Evolutionary conservation across 176 grass and related monocot species (phyloP), one percentile per base, ranked within the genome.

Genomic region (Lolium rigidum): DNA sequence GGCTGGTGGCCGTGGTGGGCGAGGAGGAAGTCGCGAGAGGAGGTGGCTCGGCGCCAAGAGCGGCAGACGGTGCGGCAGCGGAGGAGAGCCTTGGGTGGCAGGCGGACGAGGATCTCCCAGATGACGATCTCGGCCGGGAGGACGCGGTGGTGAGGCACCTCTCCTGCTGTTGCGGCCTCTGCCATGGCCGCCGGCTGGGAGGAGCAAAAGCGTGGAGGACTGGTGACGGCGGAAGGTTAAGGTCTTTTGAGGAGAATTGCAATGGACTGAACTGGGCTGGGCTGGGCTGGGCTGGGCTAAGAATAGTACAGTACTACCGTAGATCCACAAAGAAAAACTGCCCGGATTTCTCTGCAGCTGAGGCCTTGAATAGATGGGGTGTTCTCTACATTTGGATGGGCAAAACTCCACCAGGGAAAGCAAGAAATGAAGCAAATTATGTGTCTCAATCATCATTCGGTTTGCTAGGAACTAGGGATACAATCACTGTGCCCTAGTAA

Each of bases 391-490:
- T 21, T 61, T 61, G 58, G 9, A 61, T 61, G 58, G 11, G 20
- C 58, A 75, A 76, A 76, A 85, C 77, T 76, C 20, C 5, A 76
- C 0, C 4, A 47, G 6, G 25, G 24, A 76, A 77, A 85, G 18
- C 43, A 80, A 67, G 69, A 38, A 66, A 74, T 7, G 15, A 82
- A 81, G 37, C 57, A 80, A 85, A 85, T 47, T 43, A 51, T 20
- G 20, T 54, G 75, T 72, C 81, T 47, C 8, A 47, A 10, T 47
- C 46, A 47, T 10, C 46, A 9, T 47, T 47, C 9, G 46, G 46
- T 47, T 10, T 47, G 8, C 2, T 43, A 43, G 41, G 5, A 43
- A 43, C 41, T 43, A 43, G 41, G 41, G 41, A 43, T 43, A 43
- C 41, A 6, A 6, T 43, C 41, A 43, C 41, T 43, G 5, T 43